A percentile compares a stretch with the other conserved stretches of the same genome.
Evolutionary conservation across 768 basidiomycete species (phyloP).

Genomic region (Russula ochroleuca): DNA sequence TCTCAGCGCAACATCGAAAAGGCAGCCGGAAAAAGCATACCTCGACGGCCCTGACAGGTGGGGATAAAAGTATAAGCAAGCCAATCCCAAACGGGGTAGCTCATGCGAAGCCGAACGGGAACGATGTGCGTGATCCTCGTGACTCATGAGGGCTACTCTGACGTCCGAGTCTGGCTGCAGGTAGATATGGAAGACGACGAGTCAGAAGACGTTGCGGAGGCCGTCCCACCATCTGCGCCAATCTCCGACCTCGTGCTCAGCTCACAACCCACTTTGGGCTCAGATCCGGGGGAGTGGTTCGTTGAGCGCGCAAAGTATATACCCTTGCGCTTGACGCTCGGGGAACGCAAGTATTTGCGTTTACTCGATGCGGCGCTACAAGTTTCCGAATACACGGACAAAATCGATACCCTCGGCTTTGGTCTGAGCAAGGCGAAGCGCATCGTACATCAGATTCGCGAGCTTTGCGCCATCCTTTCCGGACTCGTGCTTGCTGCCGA

Average conservation of each 20-base stretch:
- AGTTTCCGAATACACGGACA: constrained; percentile 87
- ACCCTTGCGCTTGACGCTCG: constrained; percentile 67
- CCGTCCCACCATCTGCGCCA: constrained; percentile 25
- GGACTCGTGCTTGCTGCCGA: constrained; percentile 78
- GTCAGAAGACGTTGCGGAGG: constrained; percentile 39
- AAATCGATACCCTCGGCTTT: constrained; percentile 78
- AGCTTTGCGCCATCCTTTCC: constrained; percentile 83
- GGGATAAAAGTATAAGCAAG: constrained; percentile 26
- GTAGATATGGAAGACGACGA: constrained; percentile 40
- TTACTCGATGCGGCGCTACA: constrained; percentile 79
- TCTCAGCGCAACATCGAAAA: constrained; percentile 78
- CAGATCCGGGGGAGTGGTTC: constrained; percentile 78
- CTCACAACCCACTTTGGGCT: constrained; percentile 56
- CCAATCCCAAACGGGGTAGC: constrained; percentile 20
- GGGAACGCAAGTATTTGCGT: constrained; percentile 79
- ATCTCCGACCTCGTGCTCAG: constrained; percentile 40
- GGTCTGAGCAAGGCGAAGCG: constrained; percentile 80
- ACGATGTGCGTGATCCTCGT: constrained; percentile 16
- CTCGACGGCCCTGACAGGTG: constrained; percentile 42
- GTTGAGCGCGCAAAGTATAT: constrained; percentile 77
- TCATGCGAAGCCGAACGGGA: constrained; percentile 30
- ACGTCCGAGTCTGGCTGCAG: constrained; percentile 25
- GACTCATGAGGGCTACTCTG: constrained; percentile 25
- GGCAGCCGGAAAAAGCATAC: constrained; percentile 67
- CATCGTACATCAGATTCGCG: constrained; percentile 81